Evolutionary conservation across 2,329 filamentous ascomycete genomes (phyloP), one percentile per base, ranked within the genome.

Genomic region (Penicillium corylophilum): DNA sequence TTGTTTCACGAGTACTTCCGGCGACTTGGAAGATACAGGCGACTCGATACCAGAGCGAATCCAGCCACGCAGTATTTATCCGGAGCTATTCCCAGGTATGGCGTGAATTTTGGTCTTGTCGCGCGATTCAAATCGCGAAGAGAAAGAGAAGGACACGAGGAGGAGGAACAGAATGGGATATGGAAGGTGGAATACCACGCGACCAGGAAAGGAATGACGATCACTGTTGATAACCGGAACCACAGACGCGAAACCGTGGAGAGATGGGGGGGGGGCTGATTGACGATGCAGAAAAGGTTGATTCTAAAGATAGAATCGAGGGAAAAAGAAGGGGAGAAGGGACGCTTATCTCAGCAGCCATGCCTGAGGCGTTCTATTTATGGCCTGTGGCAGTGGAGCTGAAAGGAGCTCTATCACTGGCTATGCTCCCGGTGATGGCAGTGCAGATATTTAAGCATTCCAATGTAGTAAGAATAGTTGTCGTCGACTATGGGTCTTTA

Each of bases 281-380:
- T 54, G 59, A 57, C 51, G 61, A 60, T 63, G 61, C 60, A 63
- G 60, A 56, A 60, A 60, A 61, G 58, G 58, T 60, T 62, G 59
- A 57, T 63, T 61, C 61, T 63, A 63, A 62, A 62, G 58, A 61
- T 63, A 63, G 61, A 59, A 61, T 60, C 57, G 35, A 38, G 35
- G 35, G 35, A 52, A 51, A 42, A 22, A 39, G 43, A 46, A 44
- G 48, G 53, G 47, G 42, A 50, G 38, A 45, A 44, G 49, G 50
- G 40, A 40, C 22, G 31, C 46, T 44, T 56, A 48, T 39, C 18
- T 59, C 49, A 54, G 9, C 50, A 26, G 16, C 8, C 20, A 15
- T 51, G 46, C 50, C 46, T 57, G 42, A 57, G 48, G 55, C 51
- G 53, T 20, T 43, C 35, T 48, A 41, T 44, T 50, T 50, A 48